A percentile compares a stretch with the other conserved stretches of the same genome.
Evolutionary conservation across 2,329 filamentous ascomycete genomes (phyloP).

Genomic region (Stenocarpella maydis): DNA sequence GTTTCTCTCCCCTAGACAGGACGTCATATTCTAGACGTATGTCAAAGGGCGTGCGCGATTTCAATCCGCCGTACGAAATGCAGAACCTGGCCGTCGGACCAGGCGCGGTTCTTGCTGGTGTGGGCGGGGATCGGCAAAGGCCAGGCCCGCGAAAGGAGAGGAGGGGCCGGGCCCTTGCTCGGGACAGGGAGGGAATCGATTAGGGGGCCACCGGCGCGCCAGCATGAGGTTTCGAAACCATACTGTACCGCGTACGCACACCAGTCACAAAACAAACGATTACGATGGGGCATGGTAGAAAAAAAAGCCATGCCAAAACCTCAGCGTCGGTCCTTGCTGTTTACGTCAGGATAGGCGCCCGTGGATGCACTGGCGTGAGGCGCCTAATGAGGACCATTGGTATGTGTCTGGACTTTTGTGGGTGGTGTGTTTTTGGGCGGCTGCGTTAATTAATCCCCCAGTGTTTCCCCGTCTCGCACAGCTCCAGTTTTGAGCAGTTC

Average conservation of each 20-base stretch:
- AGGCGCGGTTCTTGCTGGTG: background rate
- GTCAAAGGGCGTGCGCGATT: background rate
- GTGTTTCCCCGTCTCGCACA: background rate
- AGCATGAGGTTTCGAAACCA: background rate
- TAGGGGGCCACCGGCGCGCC: background rate
- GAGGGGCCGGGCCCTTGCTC: slow-evolving; percentile 2
- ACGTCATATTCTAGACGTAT: too few relatives aligned
- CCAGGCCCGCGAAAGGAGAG: slow-evolving; percentile 12
- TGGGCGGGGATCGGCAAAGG: too few relatives aligned
- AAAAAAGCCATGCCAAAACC: background rate
- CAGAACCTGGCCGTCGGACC: background rate
- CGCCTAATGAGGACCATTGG: slow-evolving; percentile 8
- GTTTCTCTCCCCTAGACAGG: background rate
- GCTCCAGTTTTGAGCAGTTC: background rate
- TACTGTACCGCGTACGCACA: background rate
- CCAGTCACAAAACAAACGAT: background rate
- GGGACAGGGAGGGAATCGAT: background rate
- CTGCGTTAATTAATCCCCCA: slow-evolving; percentile 15
- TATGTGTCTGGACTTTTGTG: too few relatives aligned
- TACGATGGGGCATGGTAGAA: too few relatives aligned
- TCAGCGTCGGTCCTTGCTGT: background rate
- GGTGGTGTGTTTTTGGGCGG: too few relatives aligned
- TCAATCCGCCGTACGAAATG: background rate
- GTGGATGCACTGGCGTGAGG: slow-evolving; percentile 3
- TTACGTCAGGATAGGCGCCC: background rate